Percentiles rank a stretch among this genome's conserved stretches.
These are phyloP conservation scores for Chaetomiaceae sp. DNA, from an alignment of 2,329 filamentous ascomycete species.

Conservation along the genomic window DNA sequence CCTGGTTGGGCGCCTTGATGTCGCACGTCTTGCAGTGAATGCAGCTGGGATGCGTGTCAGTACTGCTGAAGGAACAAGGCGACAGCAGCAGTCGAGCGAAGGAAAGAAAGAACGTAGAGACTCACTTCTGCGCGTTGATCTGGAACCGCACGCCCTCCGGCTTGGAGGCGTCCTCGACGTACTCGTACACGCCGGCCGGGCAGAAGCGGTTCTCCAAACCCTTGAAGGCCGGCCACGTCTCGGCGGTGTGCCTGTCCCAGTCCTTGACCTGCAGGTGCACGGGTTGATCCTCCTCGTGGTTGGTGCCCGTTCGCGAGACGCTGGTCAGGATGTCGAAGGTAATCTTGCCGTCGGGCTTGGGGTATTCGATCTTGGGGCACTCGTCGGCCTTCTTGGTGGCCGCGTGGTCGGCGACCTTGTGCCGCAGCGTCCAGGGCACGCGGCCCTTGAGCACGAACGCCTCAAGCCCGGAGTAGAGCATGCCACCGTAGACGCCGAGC, in stretches of 20 bases:
- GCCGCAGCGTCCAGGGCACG: conserved; percentile 86
- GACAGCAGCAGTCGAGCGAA: background rate
- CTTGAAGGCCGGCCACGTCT: conserved; percentile 81
- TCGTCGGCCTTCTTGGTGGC: conserved; percentile 74
- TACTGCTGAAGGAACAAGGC: background rate
- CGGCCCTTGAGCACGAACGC: conserved; percentile 80
- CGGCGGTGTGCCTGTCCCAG: conserved; percentile 82
- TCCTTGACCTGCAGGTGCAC: conserved; percentile 93
- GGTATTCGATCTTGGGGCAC: conserved; percentile 87
- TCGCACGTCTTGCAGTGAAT: conserved; percentile 99
- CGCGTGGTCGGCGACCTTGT: conserved; percentile 69
- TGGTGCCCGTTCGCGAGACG: conserved; percentile 90
- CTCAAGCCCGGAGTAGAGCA: conserved; percentile 89
- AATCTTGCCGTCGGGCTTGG: conserved; percentile 92
- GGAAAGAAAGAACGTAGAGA: conserved; percentile 23
- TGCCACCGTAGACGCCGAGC: conserved; percentile 80
- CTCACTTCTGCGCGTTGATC: conserved; percentile 96
- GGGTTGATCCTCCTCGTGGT: conserved; percentile 97
- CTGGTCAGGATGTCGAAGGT: conserved; percentile 95
- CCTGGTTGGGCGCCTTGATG: conserved; percentile 94
- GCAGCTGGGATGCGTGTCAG: conserved; percentile 55
- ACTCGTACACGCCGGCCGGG: conserved; percentile 95
- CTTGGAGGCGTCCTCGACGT: conserved; percentile 86
- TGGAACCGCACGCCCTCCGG: conserved; percentile 88
- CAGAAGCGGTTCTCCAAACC: conserved; percentile 96